Evolutionary conservation across 192 early-diverging fungal species (phyloP).

Genomic region (Entophlyctis luteolus): DNA sequence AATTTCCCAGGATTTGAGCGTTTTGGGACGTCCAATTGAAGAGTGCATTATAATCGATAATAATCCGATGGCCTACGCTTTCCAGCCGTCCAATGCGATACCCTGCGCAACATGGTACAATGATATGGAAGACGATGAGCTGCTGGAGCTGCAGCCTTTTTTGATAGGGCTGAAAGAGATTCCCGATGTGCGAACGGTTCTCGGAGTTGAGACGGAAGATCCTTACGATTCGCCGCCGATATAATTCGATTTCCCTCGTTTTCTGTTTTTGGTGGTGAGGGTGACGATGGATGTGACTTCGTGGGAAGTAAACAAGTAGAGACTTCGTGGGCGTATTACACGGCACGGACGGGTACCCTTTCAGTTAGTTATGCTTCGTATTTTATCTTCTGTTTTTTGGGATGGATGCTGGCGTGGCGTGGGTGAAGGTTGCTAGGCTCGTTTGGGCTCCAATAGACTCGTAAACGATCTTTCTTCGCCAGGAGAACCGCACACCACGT

Average conservation of each 20-base stretch:
- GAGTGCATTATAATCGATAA: conserved; percentile 20
- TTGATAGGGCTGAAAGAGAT: conserved; percentile 10
- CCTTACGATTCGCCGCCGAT: neutral
- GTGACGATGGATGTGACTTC: neutral
- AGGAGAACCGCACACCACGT: too few species aligned
- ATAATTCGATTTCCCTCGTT: neutral
- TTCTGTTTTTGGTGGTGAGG: neutral
- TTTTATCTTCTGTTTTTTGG: neutral
- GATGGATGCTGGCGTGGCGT: neutral
- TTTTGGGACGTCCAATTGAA: conserved; percentile 10
- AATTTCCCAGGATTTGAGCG: conserved; percentile 12
- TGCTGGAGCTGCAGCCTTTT: conserved; percentile 9
- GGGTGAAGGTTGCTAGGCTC: neutral
- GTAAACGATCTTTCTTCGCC: neutral
- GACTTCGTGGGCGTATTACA: neutral
- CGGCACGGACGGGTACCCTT: neutral
- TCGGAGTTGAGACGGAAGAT: neutral
- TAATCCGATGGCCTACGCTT: neutral
- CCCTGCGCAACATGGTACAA: conserved; percentile 9
- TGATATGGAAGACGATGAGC: conserved; percentile 18
- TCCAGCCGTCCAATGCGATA: conserved; percentile 14
- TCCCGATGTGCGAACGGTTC: conserved; percentile 18
- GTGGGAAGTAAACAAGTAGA: neutral
- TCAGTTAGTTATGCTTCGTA: neutral
- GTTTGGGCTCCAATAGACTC: neutral